A percentile compares a stretch with the other conserved stretches of the same genome.
phyloP scores from a whole-genome alignment of 1,139 yeast species.

The Yamadazyma songkhlaensis region DNA sequence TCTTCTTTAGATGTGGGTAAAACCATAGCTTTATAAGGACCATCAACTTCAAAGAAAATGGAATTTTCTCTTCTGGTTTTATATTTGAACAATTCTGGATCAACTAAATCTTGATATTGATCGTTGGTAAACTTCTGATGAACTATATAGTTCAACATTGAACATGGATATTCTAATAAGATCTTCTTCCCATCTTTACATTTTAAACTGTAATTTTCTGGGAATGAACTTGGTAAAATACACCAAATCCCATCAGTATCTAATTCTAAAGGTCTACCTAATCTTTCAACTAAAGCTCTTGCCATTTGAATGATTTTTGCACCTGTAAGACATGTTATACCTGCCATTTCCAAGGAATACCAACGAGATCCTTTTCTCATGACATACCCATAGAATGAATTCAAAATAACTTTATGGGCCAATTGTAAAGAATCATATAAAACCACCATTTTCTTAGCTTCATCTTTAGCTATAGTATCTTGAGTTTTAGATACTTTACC shows the following conservation, averaged over 20 bases:
- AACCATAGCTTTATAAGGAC: constrained; percentile 97
- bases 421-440: constrained; percentile 92
- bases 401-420: constrained; percentile 95
- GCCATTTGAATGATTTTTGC: constrained; percentile 99
- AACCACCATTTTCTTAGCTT: constrained; percentile 91
- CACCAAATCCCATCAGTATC: constrained; percentile 99
- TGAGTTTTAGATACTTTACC: constrained; percentile 59
- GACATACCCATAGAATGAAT: constrained; percentile 96
- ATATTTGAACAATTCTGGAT: constrained; percentile 65
- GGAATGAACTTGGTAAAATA: constrained; percentile 88
- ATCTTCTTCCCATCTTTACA: constrained; percentile 76
- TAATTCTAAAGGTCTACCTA: constrained; percentile 92
- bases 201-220: constrained; percentile 77
- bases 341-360: constrained; percentile 99
- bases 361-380: constrained; percentile 99
- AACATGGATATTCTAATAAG: constrained; percentile 87
- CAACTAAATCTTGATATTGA: constrained; percentile 86
- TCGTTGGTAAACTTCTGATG: constrained; percentile 90
- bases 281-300: constrained; percentile 82
- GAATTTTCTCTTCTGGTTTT: constrained; percentile 85
- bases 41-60: constrained; percentile 97
- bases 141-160: constrained; percentile 92
- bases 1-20: constrained; percentile 97
- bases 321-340: constrained; percentile 96
- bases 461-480: constrained; percentile 66